phyloP scores from a whole-genome alignment of 2,329 filamentous ascomycete genomes.

The Aureobasidium sp. region DNA sequence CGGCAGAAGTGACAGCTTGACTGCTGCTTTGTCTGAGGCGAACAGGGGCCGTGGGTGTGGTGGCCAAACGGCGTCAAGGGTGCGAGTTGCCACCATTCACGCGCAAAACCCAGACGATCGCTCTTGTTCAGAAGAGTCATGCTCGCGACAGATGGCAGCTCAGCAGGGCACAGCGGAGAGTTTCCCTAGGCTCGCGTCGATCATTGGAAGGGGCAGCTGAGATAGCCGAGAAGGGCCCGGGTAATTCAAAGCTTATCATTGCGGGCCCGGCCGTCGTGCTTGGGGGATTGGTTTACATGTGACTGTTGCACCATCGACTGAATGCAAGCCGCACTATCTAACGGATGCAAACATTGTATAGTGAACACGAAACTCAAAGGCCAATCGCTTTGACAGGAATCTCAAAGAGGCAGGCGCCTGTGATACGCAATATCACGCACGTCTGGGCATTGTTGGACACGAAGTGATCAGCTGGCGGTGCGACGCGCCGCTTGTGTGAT shows the following conservation, averaged over 20 bases:
- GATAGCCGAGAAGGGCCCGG: slow-evolving; percentile 7
- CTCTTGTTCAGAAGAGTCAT: background rate
- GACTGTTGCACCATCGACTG: background rate
- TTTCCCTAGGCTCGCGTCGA: background rate
- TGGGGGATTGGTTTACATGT: background rate
- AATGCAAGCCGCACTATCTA: background rate
- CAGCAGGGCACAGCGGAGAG: background rate
- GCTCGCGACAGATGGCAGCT: background rate
- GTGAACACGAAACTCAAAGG: background rate
- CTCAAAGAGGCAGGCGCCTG: background rate
- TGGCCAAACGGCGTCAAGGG: background rate
- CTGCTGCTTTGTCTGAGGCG: no score
- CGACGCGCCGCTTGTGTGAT: background rate
- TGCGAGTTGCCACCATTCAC: background rate
- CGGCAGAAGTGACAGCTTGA: background rate
- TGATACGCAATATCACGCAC: background rate
- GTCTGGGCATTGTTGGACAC: background rate
- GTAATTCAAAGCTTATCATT: slow-evolving; percentile 7
- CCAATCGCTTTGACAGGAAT: background rate
- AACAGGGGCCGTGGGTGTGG: background rate
- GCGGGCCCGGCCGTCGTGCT: background rate
- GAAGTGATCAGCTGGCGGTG: no score
- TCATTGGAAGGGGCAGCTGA: background rate
- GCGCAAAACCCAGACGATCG: background rate
- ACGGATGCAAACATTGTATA: background rate